A percentile compares a stretch with the other conserved stretches of the same genome.
Conservation (phyloP, 2,329 filamentous ascomycete species). For the Colletotrichum phormii region DNA sequence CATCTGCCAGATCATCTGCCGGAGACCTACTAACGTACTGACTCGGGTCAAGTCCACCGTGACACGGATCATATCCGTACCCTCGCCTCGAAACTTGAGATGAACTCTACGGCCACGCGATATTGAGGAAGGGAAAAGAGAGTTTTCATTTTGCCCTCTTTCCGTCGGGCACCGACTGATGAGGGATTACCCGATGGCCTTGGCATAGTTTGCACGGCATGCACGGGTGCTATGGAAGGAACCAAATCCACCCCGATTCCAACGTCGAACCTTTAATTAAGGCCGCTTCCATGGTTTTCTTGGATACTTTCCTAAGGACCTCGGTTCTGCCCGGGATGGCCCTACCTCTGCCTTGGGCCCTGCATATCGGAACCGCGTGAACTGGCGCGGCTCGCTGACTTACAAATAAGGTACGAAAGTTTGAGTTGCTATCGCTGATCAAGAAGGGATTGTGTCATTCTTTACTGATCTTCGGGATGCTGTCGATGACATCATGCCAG, state of each 20-base stretch:
- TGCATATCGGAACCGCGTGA: background rate
- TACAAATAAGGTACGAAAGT: background rate
- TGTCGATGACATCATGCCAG: background rate
- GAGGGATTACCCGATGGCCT: background rate
- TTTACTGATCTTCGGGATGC: background rate
- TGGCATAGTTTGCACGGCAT: background rate
- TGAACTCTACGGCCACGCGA: slow-evolving; percentile 23
- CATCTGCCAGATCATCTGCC: slow-evolving; percentile 8
- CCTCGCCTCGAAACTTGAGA: slow-evolving; percentile 12
- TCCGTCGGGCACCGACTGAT: background rate
- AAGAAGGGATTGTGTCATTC: background rate
- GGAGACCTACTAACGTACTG: slow-evolving; percentile 13
- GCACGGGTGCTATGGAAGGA: background rate
- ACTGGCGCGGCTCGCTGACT: background rate
- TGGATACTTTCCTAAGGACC: background rate
- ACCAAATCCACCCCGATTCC: slow-evolving; percentile 7
- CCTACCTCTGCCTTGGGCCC: background rate
- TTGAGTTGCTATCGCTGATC: background rate
- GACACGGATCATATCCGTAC: background rate
- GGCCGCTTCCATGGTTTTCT: background rate
- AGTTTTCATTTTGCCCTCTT: background rate
- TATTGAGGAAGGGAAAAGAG: background rate
- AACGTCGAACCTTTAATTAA: background rate
- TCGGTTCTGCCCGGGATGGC: background rate
- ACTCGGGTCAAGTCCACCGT: slow-evolving; percentile 6